Evolutionary conservation across 495 filamentous ascomycete genomes (phyloP).

Genomic region (Elasticomyces elasticus): DNA sequence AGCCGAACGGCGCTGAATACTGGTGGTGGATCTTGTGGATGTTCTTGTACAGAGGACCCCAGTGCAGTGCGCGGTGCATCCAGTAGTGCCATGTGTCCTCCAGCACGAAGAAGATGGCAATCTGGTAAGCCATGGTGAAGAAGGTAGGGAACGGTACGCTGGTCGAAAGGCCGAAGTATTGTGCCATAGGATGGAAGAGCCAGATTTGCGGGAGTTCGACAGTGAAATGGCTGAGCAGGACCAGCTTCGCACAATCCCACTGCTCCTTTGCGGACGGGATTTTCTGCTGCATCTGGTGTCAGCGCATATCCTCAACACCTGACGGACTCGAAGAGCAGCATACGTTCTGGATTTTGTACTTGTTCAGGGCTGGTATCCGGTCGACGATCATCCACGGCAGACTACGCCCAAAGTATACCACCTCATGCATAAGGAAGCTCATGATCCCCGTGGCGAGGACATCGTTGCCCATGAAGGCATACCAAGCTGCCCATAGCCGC

Average conservation of each 20-base stretch:
- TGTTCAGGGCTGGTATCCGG: slow-evolving; percentile 71
- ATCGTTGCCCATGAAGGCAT: slow-evolving; percentile 98
- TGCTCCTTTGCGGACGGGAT: slow-evolving; percentile 82
- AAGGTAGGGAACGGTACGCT: slow-evolving; percentile 79
- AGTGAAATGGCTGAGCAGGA: slow-evolving; percentile 88
- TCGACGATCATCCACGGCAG: slow-evolving; percentile 93
- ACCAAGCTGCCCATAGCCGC: slow-evolving; percentile 88
- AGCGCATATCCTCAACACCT: not conserved
- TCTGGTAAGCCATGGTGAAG: slow-evolving; percentile 82
- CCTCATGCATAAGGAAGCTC: slow-evolving; percentile 91
- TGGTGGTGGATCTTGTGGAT: slow-evolving; percentile 99
- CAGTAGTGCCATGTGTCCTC: slow-evolving; percentile 99
- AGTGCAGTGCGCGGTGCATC: slow-evolving; percentile 87
- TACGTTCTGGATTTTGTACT: slow-evolving; percentile 89
- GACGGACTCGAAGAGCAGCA: slow-evolving; percentile 23
- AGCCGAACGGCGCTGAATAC: slow-evolving; percentile 92
- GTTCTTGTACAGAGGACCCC: slow-evolving; percentile 83
- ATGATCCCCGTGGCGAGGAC: slow-evolving; percentile 90
- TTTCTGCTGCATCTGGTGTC: slow-evolving; percentile 53
- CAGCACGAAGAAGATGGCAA: slow-evolving; percentile 86
- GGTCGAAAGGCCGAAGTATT: slow-evolving; percentile 80
- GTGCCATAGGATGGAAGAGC: slow-evolving; percentile 98
- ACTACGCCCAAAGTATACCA: slow-evolving; percentile 86
- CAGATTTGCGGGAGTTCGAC: slow-evolving; percentile 97
- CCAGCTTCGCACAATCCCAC: slow-evolving; percentile 84